Conservation (phyloP, 495 filamentous ascomycete species). For the Astrocystis sublimbata region DNA sequence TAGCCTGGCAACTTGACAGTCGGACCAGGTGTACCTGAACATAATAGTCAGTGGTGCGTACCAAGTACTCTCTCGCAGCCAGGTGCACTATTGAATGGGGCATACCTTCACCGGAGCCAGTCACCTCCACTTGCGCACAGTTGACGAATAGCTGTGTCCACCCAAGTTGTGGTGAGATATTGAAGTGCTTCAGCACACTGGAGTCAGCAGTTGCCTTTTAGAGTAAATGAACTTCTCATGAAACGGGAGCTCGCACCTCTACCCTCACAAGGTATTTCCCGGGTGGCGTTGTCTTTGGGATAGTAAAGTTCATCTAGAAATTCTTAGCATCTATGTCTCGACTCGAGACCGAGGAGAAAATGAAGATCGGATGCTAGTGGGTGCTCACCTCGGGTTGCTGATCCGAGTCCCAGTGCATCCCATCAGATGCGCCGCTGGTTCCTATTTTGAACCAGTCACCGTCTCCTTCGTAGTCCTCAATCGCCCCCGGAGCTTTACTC, state of each 20-base stretch:
- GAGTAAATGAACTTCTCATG: too few relatives aligned
- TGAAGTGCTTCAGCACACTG: too few relatives aligned
- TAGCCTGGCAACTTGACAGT: not conserved
- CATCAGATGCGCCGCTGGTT: not conserved
- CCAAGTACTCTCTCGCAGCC: not conserved
- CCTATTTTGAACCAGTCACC: slow-evolving; percentile 36
- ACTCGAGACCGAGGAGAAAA: not conserved
- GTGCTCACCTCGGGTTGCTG: not conserved
- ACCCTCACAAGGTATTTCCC: slow-evolving; percentile 52
- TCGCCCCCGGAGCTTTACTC: slow-evolving; percentile 18
- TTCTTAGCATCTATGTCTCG: not conserved
- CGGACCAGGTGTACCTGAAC: not conserved
- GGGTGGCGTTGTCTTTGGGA: slow-evolving; percentile 36
- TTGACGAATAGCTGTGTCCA: slow-evolving; percentile 26
- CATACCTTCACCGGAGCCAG: slow-evolving; percentile 18
- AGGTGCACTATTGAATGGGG: not conserved
- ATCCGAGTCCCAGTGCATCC: slow-evolving; percentile 3
- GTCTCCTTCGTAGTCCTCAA: slow-evolving; percentile 22
- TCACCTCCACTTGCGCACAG: slow-evolving; percentile 26
- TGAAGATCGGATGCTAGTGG: not conserved
- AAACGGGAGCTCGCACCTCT: too few relatives aligned
- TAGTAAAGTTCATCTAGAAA: slow-evolving; percentile 35
- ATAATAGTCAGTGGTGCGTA: not conserved
- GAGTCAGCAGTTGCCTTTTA: too few relatives aligned
- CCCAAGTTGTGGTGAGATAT: slow-evolving; percentile 10